Conservation (phyloP, 2,329 filamentous ascomycete species). For the Aureobasidium namibiae region DNA sequence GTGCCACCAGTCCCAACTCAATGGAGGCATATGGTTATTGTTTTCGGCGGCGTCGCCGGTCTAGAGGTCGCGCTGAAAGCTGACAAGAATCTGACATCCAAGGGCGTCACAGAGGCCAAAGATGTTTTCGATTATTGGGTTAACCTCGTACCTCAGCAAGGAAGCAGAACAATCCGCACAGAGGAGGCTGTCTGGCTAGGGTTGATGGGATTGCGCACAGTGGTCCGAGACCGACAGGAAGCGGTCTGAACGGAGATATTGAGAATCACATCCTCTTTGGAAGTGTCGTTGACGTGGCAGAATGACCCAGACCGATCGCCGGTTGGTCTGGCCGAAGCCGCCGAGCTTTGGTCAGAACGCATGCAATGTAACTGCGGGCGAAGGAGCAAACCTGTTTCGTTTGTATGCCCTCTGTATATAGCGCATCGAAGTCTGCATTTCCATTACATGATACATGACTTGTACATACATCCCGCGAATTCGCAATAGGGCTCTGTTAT, state of each 20-base stretch:
- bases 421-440: not conserved
- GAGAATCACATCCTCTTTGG: not conserved
- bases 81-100: constrained; percentile 50
- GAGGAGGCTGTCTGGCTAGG: constrained; percentile 78
- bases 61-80: constrained; percentile 65
- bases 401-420: not conserved
- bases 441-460: not conserved
- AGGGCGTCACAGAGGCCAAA: constrained; percentile 56
- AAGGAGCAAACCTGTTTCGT: not conserved
- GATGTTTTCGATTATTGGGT: constrained; percentile 80
- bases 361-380: not conserved
- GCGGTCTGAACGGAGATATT: not conserved
- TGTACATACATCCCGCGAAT: not conserved
- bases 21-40: constrained; percentile 61
- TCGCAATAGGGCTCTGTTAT: too few relatives aligned
- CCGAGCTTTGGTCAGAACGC: not conserved
- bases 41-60: constrained; percentile 74
- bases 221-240: constrained; percentile 21
- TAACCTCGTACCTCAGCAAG: constrained; percentile 71
- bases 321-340: not conserved
- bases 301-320: not conserved
- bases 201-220: constrained; percentile 55
- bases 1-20: constrained; percentile 30
- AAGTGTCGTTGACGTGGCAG: not conserved
- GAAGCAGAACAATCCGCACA: constrained; percentile 72